Evolutionary conservation across 805 yeast species (phyloP).

Genomic region (Wickerhamiella alocasiicola): DNA sequence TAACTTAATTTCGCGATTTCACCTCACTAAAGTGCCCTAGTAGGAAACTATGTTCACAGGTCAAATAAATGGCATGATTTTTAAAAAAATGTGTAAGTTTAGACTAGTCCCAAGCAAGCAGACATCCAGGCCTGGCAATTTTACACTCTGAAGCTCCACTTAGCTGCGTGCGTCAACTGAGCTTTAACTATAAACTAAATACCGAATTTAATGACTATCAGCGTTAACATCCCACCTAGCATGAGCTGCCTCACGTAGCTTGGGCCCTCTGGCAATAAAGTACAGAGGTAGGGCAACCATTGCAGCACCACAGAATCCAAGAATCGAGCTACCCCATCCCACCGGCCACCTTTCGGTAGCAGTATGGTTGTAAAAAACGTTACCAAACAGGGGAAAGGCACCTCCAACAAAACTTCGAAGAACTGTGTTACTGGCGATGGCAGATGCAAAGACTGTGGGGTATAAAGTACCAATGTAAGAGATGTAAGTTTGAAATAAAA

Average conservation of each 20-base stretch:
- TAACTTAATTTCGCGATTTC: too few species aligned
- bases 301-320: slow-evolving; percentile 35
- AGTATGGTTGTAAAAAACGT: slow-evolving; percentile 39
- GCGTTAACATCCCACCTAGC: too few species aligned
- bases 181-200: too few species aligned
- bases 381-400: slow-evolving; percentile 53
- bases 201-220: too few species aligned
- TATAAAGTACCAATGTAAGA: slow-evolving; percentile 26
- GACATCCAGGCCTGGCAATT: too few species aligned
- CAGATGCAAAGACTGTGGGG: slow-evolving; percentile 20
- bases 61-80: too few species aligned
- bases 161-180: too few species aligned
- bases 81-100: too few species aligned
- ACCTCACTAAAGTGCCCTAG: too few species aligned
- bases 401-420: slow-evolving; percentile 45
- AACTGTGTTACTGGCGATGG: slow-evolving; percentile 51
- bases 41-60: too few species aligned
- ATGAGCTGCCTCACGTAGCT: slow-evolving; percentile 13
- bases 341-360: slow-evolving; percentile 23
- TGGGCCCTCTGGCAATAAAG: slow-evolving; percentile 37
- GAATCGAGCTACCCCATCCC: slow-evolving; percentile 45
- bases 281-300: slow-evolving; percentile 41
- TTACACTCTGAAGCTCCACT: too few species aligned
- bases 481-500: slow-evolving; percentile 41
- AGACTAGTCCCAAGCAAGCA: too few species aligned